phyloP scores from a whole-genome alignment of 2,329 filamentous ascomycete genomes.

The Fusarium poae region DNA sequence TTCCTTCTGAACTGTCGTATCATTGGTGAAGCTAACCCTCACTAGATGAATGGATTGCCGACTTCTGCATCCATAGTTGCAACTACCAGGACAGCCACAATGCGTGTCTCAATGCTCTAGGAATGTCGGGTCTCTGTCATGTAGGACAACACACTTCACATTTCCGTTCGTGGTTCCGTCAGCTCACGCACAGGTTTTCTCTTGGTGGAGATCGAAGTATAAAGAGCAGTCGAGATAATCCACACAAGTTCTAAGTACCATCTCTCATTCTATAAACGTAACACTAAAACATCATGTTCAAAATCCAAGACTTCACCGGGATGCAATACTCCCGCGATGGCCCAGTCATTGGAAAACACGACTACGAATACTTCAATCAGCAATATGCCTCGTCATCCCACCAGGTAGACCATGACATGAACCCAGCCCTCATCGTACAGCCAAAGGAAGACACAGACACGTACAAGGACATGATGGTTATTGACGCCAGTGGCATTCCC shows the following conservation, averaged over 20 bases:
- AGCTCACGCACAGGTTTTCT: too few relatives aligned
- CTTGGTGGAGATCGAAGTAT: neutral
- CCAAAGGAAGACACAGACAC: conserved; percentile 60
- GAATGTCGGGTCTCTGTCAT: neutral
- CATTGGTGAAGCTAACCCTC: neutral
- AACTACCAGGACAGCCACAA: conserved; percentile 7
- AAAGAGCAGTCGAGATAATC: neutral
- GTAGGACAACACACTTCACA: too few relatives aligned
- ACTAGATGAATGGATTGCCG: neutral
- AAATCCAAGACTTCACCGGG: conserved; percentile 40
- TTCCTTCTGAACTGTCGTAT: neutral
- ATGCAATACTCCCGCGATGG: conserved; percentile 45
- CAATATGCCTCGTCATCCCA: conserved; percentile 62
- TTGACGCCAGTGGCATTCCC: conserved; percentile 36
- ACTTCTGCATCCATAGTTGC: neutral
- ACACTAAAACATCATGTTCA: conserved; percentile 27
- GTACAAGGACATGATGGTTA: conserved; percentile 49
- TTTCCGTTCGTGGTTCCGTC: neutral
- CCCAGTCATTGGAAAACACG: conserved; percentile 8
- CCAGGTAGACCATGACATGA: conserved; percentile 57
- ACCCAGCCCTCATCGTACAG: conserved; percentile 60
- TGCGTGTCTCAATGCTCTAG: conserved; percentile 1
- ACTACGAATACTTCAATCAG: conserved; percentile 43
- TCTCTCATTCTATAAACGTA: too few relatives aligned
- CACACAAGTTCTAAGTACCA: neutral